phyloP scores from a whole-genome alignment of 2,329 filamentous ascomycete species.

The Claviceps monticola region DNA sequence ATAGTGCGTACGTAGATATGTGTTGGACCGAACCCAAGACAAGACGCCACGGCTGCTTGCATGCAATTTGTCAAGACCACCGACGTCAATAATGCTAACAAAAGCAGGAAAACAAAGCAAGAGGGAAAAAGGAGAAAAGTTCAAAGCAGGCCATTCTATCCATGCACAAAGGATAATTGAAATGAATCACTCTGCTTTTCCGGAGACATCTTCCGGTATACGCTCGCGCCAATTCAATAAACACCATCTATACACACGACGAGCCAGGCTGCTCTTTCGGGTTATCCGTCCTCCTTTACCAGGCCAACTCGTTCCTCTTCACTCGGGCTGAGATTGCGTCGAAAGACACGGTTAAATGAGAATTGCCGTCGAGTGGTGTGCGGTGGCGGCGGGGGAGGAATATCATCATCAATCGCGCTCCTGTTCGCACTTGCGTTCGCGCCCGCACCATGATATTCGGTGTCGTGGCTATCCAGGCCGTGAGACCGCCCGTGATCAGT shows the following conservation, averaged over 20 bases:
- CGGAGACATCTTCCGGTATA: background rate
- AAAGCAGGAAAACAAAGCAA: background rate
- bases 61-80: background rate
- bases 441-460: constrained; percentile 34
- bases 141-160: too few relatives aligned
- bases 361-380: constrained; percentile 63
- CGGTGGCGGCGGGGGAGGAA: constrained; percentile 37
- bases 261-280: background rate
- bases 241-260: constrained; percentile 1
- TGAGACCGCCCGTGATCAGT: constrained; percentile 27
- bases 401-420: constrained; percentile 24
- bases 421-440: constrained; percentile 20
- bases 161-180: too few relatives aligned
- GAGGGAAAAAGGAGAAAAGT: background rate
- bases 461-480: constrained; percentile 30
- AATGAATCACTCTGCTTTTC: background rate
- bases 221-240: background rate
- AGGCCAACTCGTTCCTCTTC: constrained; percentile 76
- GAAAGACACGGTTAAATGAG: constrained; percentile 79
- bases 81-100: background rate
- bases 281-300: constrained; percentile 44
- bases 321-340: constrained; percentile 36
- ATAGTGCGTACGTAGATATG: background rate
- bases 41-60: background rate
- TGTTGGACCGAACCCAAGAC: background rate